These are phyloP conservation scores for Malassezia equina DNA, from an alignment of 1,284 basidiomycete genomes.

Conservation along the genomic window DNA sequence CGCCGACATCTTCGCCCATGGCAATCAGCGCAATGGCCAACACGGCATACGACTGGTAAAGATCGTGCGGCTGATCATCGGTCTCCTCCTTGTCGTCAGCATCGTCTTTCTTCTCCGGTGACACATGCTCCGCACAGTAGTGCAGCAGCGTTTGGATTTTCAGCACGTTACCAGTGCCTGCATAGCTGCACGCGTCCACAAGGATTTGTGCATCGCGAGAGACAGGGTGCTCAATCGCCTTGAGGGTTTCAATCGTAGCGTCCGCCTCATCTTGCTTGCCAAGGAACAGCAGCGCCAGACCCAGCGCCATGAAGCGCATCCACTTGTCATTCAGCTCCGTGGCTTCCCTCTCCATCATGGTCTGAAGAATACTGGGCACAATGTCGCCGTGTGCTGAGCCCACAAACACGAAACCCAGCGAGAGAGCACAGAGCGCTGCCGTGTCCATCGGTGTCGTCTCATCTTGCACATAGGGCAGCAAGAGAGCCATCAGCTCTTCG, in stretches of 20 bases:
- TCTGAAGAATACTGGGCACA: constrained; percentile 77
- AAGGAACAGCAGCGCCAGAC: constrained; percentile 80
- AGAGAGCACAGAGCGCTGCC: constrained; percentile 70
- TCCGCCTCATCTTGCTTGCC: constrained; percentile 61
- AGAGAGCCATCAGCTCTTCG: constrained; percentile 59
- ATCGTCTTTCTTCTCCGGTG: constrained; percentile 49
- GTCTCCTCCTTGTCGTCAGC: constrained; percentile 28
- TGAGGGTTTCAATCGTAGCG: constrained; percentile 86
- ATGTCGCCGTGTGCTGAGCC: constrained; percentile 92
- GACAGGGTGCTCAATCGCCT: constrained; percentile 85
- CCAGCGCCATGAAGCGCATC: constrained; percentile 80
- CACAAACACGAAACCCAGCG: constrained; percentile 89
- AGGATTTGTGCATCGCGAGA: constrained; percentile 82
- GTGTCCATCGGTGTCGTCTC: constrained; percentile 68
- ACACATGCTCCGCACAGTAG: constrained; percentile 81
- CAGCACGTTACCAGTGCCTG: constrained; percentile 89
- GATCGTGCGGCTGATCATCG: constrained; percentile 56
- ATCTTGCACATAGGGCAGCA: constrained; percentile 42
- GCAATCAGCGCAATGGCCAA: constrained; percentile 87
- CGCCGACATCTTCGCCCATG: constrained; percentile 96
- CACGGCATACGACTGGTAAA: constrained; percentile 86
- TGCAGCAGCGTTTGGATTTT: constrained; percentile 88
- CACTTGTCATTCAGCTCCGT: constrained; percentile 58
- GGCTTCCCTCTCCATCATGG: constrained; percentile 60
- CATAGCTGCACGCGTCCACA: constrained; percentile 87